Percentiles rank a stretch among this genome's conserved stretches.
Evolutionary conservation across 345 rosid genomes (phyloP).

Genomic region (Citrus trifoliata): DNA sequence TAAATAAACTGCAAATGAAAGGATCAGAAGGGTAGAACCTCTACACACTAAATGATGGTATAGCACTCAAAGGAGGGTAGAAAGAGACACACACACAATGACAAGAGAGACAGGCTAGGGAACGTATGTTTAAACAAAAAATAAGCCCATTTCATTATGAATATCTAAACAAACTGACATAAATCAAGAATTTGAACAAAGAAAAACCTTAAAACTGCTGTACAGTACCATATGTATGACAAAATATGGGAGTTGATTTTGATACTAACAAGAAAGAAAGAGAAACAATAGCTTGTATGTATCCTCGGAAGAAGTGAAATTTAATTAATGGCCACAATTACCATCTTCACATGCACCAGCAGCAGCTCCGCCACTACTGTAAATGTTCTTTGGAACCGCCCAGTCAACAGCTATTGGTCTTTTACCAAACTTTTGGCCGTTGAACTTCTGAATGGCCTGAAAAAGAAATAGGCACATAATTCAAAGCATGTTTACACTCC

Average conservation of each 20-base stretch:
- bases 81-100: neutral
- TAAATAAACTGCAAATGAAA: neutral
- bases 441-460: slow-evolving; percentile 92
- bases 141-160: neutral
- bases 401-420: slow-evolving; percentile 93
- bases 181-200: neutral
- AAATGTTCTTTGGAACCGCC: slow-evolving; percentile 93
- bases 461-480: slow-evolving; percentile 6
- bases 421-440: slow-evolving; percentile 64
- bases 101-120: neutral
- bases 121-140: neutral
- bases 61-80: neutral
- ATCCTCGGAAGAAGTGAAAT: neutral
- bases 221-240: neutral
- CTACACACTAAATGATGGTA: neutral
- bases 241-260: neutral
- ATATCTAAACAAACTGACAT: neutral
- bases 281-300: neutral
- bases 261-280: neutral
- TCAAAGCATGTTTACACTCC: slow-evolving; percentile 8
- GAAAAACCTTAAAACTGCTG: neutral
- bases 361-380: slow-evolving; percentile 41
- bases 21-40: neutral
- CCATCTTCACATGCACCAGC: slow-evolving; percentile 55
- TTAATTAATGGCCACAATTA: slow-evolving; percentile 25